Conservation (phyloP, 495 filamentous ascomycete genomes). For the Astrothelium subdiscretum region DNA sequence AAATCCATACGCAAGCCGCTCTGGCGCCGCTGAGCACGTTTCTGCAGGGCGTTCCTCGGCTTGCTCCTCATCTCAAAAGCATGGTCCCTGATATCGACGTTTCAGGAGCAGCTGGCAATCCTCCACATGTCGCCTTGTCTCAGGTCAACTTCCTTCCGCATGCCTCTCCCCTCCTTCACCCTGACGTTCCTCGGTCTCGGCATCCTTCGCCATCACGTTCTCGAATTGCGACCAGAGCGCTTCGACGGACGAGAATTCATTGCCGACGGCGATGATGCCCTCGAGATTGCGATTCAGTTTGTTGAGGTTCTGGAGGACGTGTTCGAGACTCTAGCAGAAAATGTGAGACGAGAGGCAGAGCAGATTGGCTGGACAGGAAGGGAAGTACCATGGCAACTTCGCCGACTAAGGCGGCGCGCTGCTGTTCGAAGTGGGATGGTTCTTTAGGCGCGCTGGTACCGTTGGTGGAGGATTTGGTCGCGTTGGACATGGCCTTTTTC, state of each 20-base stretch:
- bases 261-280: conserved; percentile 87
- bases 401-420: conserved; percentile 61
- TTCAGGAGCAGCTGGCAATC: no score
- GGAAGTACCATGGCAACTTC: conserved; percentile 64
- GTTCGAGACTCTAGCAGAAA: conserved; percentile 61
- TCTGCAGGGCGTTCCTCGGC: not conserved
- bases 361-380: not conserved
- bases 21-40: no score
- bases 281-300: conserved; percentile 86
- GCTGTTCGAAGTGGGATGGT: conserved; percentile 55
- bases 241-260: conserved; percentile 94
- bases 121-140: no score
- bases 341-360: not conserved
- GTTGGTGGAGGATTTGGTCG: conserved; percentile 1
- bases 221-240: conserved; percentile 96
- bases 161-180: conserved; percentile 4
- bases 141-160: not conserved
- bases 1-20: no score
- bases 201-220: conserved; percentile 74
- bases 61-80: not conserved
- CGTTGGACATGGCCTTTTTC: not conserved
- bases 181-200: conserved; percentile 22
- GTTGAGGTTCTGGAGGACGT: conserved; percentile 93
- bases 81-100: no score
- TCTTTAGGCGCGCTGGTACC: conserved; percentile 7